A percentile compares a stretch with the other conserved stretches of the same genome.
Conservation (phyloP, 2,329 filamentous ascomycete species). For the Capronia coronata region DNA sequence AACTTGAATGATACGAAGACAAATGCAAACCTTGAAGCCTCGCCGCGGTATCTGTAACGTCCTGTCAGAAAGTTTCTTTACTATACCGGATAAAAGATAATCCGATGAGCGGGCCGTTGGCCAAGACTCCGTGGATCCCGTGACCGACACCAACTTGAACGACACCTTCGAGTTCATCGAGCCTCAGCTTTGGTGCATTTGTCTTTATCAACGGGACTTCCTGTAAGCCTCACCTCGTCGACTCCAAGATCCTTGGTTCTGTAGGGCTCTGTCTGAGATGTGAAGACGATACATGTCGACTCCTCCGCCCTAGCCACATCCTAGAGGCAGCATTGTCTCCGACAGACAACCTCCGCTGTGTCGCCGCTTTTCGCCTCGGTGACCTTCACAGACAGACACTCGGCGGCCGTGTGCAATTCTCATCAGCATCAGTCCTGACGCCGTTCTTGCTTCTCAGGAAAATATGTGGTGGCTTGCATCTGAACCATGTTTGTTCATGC, state of each 20-base stretch:
- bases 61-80: neutral
- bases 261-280: neutral
- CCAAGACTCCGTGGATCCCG: neutral
- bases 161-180: neutral
- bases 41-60: no score
- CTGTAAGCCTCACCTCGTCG: neutral
- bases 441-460: conserved; percentile 1
- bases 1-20: no score
- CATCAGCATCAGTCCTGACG: neutral
- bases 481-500: conserved; percentile 13
- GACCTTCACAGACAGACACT: neutral
- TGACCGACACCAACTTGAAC: neutral
- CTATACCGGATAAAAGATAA: neutral
- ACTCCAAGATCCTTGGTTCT: neutral
- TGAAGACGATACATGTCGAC: neutral
- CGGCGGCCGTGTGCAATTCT: no score
- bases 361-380: conserved; percentile 1
- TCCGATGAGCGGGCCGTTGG: neutral
- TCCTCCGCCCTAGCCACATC: neutral
- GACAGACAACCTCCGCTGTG: neutral
- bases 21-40: no score
- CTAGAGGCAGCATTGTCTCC: neutral
- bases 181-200: neutral
- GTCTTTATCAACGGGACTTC: neutral
- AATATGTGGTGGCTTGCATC: conserved; percentile 15